These are phyloP conservation scores for Apiotrichum veenhuisii DNA, from an alignment of 1,284 basidiomycete genomes.

Conservation along the genomic window DNA sequence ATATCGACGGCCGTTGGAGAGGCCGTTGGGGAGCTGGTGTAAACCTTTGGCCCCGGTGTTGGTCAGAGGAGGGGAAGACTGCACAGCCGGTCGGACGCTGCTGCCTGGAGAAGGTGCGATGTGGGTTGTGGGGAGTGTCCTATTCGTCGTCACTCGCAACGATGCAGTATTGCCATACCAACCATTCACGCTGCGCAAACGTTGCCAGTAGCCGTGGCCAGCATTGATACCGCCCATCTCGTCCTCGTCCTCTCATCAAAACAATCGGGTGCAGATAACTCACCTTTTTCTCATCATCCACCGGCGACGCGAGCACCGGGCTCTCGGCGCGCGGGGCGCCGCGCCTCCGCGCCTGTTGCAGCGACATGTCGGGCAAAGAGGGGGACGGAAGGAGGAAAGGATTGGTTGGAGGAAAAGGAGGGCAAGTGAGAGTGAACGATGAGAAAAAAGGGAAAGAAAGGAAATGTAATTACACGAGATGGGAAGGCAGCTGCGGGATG, in stretches of 20 bases:
- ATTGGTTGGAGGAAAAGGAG: background rate
- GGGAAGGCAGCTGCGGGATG: background rate
- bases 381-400: background rate
- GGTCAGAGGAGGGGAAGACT: background rate
- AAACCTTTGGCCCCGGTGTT: too few relatives aligned
- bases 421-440: background rate
- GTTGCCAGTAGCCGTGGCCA: background rate
- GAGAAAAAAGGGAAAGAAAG: background rate
- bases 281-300: conserved; percentile 19
- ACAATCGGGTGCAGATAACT: background rate
- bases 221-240: background rate
- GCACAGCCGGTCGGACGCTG: too few relatives aligned
- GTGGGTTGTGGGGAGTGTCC: too few relatives aligned
- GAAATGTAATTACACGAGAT: background rate
- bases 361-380: conserved; percentile 12
- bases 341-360: conserved; percentile 14
- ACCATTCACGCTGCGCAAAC: too few relatives aligned
- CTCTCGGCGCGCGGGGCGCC: conserved; percentile 6
- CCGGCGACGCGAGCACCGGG: conserved; percentile 11
- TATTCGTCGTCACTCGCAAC: background rate
- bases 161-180: too few relatives aligned
- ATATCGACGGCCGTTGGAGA: background rate
- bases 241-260: too few relatives aligned
- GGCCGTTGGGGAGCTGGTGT: background rate
- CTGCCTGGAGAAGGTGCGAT: too few relatives aligned